These are phyloP conservation scores for Cicer pinnatifidum DNA, from an alignment of 306 rosid genomes.

Conservation along the genomic window DNA sequence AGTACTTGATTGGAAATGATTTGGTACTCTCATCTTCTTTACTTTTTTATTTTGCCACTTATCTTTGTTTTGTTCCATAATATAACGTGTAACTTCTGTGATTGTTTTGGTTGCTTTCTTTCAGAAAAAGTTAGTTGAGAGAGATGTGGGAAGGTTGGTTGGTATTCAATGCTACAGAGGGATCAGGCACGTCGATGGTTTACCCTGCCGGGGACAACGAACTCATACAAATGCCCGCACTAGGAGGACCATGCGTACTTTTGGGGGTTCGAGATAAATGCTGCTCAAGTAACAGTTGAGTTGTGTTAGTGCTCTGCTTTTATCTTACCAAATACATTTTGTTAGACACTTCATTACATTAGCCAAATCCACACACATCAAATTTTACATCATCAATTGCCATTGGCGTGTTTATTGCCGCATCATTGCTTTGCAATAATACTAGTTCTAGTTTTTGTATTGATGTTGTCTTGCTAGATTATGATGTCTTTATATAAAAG, in stretches of 20 bases:
- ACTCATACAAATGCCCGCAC: conserved; percentile 71
- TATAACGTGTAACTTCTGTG: neutral
- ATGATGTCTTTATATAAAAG: neutral
- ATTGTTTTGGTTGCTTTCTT: conserved; percentile 4
- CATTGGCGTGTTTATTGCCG: conserved; percentile 4
- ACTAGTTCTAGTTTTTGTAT: neutral
- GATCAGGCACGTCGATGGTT: conserved; percentile 55
- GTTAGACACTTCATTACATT: neutral
- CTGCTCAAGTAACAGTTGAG: conserved; percentile 39
- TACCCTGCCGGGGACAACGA: conserved; percentile 73
- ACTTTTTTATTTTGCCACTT: neutral
- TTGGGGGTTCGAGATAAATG: conserved; percentile 42
- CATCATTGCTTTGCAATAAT: conserved; percentile 21
- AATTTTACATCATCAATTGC: conserved; percentile 10
- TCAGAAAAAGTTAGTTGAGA: conserved; percentile 57
- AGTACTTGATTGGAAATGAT: conserved; percentile 67
- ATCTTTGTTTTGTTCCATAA: conserved; percentile 25
- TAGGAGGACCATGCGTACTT: conserved; percentile 52
- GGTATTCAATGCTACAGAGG: conserved; percentile 66
- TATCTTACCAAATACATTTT: conserved; percentile 44
- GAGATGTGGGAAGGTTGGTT: conserved; percentile 57
- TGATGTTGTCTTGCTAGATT: conserved; percentile 3
- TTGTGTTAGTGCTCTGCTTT: conserved; percentile 31
- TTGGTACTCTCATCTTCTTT: conserved; percentile 49
- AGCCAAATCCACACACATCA: neutral